These are phyloP conservation scores for Basipetospora chlamydospora DNA, from an alignment of 2,329 filamentous ascomycete genomes.

Conservation along the genomic window DNA sequence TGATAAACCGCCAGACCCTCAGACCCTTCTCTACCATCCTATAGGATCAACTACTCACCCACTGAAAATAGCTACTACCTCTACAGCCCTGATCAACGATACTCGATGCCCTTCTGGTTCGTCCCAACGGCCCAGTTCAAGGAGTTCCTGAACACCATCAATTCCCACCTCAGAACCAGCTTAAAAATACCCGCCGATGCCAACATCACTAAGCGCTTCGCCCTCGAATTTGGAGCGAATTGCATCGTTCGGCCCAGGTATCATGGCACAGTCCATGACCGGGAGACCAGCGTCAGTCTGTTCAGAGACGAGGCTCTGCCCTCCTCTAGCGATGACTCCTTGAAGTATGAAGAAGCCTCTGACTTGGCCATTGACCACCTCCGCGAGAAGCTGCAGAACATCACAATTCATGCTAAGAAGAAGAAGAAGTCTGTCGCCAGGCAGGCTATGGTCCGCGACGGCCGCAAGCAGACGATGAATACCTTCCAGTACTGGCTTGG, in stretches of 20 bases:
- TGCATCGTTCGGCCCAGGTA: constrained; percentile 52
- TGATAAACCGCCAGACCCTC: too few relatives aligned
- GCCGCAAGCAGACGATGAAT: constrained; percentile 39
- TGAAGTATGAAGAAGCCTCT: neutral
- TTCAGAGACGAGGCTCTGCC: neutral
- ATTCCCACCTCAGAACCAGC: constrained; percentile 35
- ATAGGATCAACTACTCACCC: too few relatives aligned
- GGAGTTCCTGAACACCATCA: constrained; percentile 49
- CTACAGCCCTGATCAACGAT: constrained; percentile 30
- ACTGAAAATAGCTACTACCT: constrained; percentile 60
- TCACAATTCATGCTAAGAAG: neutral
- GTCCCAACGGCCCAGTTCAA: constrained; percentile 53
- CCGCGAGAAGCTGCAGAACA: neutral
- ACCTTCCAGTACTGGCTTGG: constrained; percentile 59
- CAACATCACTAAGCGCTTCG: constrained; percentile 39
- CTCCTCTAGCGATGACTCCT: neutral
- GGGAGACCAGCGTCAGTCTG: constrained; percentile 15
- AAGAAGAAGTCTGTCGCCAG: neutral
- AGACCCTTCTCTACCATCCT: too few relatives aligned
- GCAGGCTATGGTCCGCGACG: constrained; percentile 4
- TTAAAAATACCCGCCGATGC: constrained; percentile 43
- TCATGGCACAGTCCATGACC: constrained; percentile 25
- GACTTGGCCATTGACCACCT: neutral
- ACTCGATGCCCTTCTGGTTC: constrained; percentile 45
- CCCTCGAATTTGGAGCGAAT: constrained; percentile 44